Percentiles rank a stretch among this genome's conserved stretches.
phyloP scores from a whole-genome alignment of 768 basidiomycete genomes.

The Tulasnella sp. region DNA sequence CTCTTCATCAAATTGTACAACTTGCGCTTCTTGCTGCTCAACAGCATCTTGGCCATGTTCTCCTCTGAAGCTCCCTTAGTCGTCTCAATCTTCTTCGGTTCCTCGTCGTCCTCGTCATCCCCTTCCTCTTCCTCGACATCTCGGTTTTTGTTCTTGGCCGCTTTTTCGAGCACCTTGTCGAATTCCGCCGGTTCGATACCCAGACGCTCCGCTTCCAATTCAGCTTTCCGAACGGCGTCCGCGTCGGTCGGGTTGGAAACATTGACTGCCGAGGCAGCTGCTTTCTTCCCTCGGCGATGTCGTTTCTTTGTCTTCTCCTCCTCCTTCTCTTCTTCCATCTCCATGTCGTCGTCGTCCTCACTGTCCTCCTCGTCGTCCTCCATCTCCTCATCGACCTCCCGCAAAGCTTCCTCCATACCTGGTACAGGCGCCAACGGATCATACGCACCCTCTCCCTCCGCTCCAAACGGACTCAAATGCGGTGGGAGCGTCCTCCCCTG shows the following conservation, averaged over 20 bases:
- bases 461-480: conserved; percentile 92
- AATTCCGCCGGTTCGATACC: conserved; percentile 73
- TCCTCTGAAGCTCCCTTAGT: conserved; percentile 35
- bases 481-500: conserved; percentile 85
- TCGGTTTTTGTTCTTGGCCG: conserved; percentile 11
- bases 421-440: conserved; percentile 34
- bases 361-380: conserved; percentile 26
- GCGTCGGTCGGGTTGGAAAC: conserved; percentile 39
- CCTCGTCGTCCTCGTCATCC: background rate
- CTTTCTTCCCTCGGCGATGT: conserved; percentile 25
- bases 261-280: conserved; percentile 24
- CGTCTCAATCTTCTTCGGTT: conserved; percentile 20
- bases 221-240: conserved; percentile 68
- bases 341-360: conserved; percentile 22
- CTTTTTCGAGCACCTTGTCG: conserved; percentile 60
- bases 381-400: conserved; percentile 23
- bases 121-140: conserved; percentile 25
- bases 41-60: conserved; percentile 95
- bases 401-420: conserved; percentile 27
- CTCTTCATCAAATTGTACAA: conserved; percentile 90
- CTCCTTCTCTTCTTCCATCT: conserved; percentile 24
- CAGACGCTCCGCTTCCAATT: conserved; percentile 82
- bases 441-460: conserved; percentile 56
- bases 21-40: conserved; percentile 91
- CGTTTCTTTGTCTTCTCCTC: conserved; percentile 12